Evolutionary conservation across 2,329 filamentous ascomycete species (phyloP), one percentile per base, ranked within the genome.

Genomic region (Arthrobotrys megalospora): DNA sequence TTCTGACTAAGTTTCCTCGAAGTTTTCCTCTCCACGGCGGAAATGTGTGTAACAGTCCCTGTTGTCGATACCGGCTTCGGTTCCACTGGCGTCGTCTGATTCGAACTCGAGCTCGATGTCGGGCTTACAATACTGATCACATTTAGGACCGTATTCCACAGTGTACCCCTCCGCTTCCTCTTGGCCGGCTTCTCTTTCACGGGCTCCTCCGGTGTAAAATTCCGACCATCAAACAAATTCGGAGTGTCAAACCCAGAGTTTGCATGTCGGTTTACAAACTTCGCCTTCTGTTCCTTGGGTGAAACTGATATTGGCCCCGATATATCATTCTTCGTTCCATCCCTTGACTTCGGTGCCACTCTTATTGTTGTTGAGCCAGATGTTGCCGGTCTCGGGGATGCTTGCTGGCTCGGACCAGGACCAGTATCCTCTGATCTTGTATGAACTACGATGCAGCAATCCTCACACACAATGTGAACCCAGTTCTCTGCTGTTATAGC

Each of bases 361-460:
- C 62, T 60, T 3, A 65, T 53, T 10, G 66, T 70, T 28, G 65
- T 63, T 34, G 73, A 71, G 16, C 73, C 60, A 4, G 73, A 77
- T 28, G 73, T 77, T 16, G 66, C 28, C 12, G 73, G 73, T 24
- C 48, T 65, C 1, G 66, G 60, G 36, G 73, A 77, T 21, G 60
- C 14, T 10, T 76, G 41, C 12, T 76, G 71, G 3, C 43, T 69
- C 1, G 63, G 47, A 28, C 66, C 67, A 10, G 53, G 34, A 6
- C 66, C 50, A 50, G 58, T 77, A 24, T 77, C 66, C 19, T 71
- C 73, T 21, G 73, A 77, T 53, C 70, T 77, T 19, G 73, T 77
- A n/a, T 77, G 73, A 52, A 77, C 73, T 7, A 77, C 66, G 36
- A 77, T 77, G 21, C 65, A 71, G 34, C 73, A 77, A 48, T 77